Evolutionary conservation across 805 yeast genomes (phyloP).

Genomic region (Candida koratica): DNA sequence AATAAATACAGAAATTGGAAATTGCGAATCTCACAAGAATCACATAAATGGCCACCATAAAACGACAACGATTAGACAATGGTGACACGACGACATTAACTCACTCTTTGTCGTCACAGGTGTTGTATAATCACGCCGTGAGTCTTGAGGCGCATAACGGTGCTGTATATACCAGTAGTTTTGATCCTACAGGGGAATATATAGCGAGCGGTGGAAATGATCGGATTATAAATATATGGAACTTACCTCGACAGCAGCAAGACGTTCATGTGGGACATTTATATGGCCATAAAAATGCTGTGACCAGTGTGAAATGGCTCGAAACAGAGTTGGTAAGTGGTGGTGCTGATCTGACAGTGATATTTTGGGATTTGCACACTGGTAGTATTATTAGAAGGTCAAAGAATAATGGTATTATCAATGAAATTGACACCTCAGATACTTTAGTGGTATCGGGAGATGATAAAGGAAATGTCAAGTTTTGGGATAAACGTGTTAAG

Average conservation of each 20-base stretch:
- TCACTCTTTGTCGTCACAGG: no score
- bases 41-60: constrained; percentile 1
- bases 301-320: constrained; percentile 60
- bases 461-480: constrained; percentile 57
- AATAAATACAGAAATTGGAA: no score
- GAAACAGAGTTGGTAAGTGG: constrained; percentile 42
- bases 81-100: no score
- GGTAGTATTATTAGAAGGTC: constrained; percentile 51
- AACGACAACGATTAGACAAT: constrained; percentile 3
- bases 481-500: constrained; percentile 69
- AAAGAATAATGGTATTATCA: constrained; percentile 43
- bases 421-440: constrained; percentile 43
- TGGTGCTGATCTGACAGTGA: constrained; percentile 60
- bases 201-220: constrained; percentile 67
- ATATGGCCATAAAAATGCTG: constrained; percentile 60
- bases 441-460: constrained; percentile 48
- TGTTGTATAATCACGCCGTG: constrained; percentile 27
- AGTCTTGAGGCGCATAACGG: constrained; percentile 46
- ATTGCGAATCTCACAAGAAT: no score
- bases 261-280: constrained; percentile 43
- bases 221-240: constrained; percentile 46
- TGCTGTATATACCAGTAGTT: constrained; percentile 49
- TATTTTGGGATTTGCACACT: constrained; percentile 58
- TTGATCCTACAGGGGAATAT: constrained; percentile 47
- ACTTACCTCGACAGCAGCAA: constrained; percentile 28